phyloP scores from a whole-genome alignment of 306 rosid species.

The Ammopiptanthus mongolicus region DNA sequence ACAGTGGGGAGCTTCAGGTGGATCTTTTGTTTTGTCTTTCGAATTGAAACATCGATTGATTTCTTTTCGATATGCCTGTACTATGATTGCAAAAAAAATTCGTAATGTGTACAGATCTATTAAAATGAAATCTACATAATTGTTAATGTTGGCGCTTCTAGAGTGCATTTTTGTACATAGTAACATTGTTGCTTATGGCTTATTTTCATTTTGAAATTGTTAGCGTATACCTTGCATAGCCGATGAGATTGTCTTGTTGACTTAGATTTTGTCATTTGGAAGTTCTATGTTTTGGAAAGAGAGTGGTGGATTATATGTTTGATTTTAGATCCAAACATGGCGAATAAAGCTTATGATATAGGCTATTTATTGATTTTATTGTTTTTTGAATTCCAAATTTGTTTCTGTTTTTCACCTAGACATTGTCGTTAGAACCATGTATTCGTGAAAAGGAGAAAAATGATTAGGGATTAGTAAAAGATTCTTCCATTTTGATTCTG shows the following conservation, averaged over 20 bases:
- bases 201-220: neutral
- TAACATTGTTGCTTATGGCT: neutral
- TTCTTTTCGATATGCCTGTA: neutral
- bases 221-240: neutral
- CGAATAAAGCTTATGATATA: no score
- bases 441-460: no score
- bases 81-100: neutral
- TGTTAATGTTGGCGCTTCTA: neutral
- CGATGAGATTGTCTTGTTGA: neutral
- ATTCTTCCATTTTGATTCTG: no score
- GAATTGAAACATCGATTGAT: neutral
- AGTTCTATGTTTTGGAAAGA: neutral
- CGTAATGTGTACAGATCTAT: neutral
- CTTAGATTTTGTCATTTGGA: neutral
- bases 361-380: no score
- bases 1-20: neutral
- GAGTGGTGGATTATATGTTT: no score
- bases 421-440: no score
- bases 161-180: neutral
- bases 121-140: neutral
- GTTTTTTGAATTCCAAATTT: no score
- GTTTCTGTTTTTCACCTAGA: no score
- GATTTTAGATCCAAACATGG: no score
- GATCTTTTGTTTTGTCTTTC: constrained; percentile 7
- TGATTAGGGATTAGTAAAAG: no score